These are phyloP conservation scores for Colletotrichum orbiculare DNA, from an alignment of 2,329 filamentous ascomycete species.

Conservation along the genomic window DNA sequence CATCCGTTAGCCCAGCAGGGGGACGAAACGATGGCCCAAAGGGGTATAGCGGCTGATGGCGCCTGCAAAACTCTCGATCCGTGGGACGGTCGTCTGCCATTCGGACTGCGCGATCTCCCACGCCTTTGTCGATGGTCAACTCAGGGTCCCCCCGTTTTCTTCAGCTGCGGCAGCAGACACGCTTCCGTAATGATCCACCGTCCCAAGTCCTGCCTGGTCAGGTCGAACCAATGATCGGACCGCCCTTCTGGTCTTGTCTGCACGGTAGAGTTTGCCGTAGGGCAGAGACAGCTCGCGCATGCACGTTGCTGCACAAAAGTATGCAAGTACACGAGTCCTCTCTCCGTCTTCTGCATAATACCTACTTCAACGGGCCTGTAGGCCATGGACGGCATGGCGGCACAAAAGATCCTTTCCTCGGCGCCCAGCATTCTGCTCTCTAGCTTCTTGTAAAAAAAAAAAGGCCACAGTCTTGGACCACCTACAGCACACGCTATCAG, in stretches of 20 bases:
- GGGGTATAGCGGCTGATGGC: constrained; percentile 24
- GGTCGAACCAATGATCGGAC: no score
- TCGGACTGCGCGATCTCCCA: constrained; percentile 12
- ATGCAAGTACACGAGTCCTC: not conserved
- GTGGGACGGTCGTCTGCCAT: constrained; percentile 6
- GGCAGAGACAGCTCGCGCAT: constrained; percentile 5
- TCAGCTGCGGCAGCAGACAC: constrained; percentile 1
- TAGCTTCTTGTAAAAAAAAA: not conserved
- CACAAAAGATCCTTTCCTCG: constrained; percentile 6
- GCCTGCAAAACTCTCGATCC: constrained; percentile 32
- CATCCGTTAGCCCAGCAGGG: not conserved
- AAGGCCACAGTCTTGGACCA: not conserved
- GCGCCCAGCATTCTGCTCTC: constrained; percentile 21
- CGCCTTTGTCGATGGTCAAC: constrained; percentile 8
- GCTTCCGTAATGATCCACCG: constrained; percentile 17
- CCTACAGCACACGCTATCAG: not conserved
- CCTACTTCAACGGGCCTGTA: not conserved
- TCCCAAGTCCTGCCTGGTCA: constrained; percentile 6
- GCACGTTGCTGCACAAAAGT: no score
- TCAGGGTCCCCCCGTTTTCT: constrained; percentile 30
- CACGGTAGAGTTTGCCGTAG: not conserved
- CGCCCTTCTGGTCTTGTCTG: not conserved
- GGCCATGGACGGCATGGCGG: not conserved
- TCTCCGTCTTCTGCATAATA: constrained; percentile 14
- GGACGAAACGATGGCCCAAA: constrained; percentile 7